Evolutionary conservation across 371 early-diverging fungal species (phyloP).

Genomic region (Apophysomyces trapeziformis): DNA sequence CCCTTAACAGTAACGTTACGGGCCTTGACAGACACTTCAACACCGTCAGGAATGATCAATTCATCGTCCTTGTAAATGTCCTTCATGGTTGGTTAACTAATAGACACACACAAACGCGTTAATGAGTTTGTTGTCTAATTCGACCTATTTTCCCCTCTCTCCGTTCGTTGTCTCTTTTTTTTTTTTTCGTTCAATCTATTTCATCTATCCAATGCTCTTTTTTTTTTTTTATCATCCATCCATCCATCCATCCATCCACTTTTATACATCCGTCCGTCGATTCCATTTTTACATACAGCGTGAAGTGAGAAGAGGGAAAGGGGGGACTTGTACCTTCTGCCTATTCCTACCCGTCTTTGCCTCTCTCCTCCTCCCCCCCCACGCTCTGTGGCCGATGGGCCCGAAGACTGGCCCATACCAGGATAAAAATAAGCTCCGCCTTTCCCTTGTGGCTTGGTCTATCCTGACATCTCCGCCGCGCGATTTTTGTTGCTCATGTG

Average conservation of each 20-base stretch:
- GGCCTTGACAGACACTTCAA: constrained; percentile 78
- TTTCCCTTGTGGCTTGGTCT: neutral
- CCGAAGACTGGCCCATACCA: neutral
- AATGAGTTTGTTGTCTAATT: too few relatives aligned
- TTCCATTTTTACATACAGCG: neutral
- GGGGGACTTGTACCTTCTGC: neutral
- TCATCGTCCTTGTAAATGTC: constrained; percentile 87
- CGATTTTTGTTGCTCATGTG: too few relatives aligned
- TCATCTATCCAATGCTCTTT: neutral
- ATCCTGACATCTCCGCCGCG: neutral
- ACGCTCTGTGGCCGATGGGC: neutral
- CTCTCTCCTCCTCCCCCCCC: neutral
- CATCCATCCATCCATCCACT: neutral
- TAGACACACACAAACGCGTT: neutral
- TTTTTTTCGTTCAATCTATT: neutral
- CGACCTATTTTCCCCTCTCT: neutral
- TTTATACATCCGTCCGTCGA: too few relatives aligned
- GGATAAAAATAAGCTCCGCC: neutral
- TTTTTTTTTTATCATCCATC: neutral
- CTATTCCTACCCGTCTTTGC: neutral
- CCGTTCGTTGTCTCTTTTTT: neutral
- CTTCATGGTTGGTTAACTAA: constrained; percentile 60
- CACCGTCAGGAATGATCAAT: constrained; percentile 80
- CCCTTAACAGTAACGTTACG: constrained; percentile 80
- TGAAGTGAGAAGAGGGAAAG: constrained; percentile 11